Evolutionary conservation across 345 rosid genomes (phyloP), one percentile per base, ranked within the genome.

Genomic region (Physaria fendleri): DNA sequence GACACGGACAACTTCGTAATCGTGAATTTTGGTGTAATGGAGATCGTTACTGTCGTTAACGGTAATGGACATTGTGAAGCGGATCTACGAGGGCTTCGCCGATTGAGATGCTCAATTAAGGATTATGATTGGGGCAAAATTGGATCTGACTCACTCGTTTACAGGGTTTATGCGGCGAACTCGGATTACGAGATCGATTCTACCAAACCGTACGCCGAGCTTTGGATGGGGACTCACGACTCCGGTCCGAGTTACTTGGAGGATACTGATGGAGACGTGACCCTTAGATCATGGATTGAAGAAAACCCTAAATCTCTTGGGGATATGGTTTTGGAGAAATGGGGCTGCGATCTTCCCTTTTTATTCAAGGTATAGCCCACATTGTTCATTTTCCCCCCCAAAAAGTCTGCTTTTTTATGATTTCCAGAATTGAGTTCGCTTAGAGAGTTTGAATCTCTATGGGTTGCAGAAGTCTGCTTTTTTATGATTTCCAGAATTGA

Each of bases 281-380:
- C 74, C 46, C 76, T 93, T 61, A 93, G 85, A 65, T 77, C 84
- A 25, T 89, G 91, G 97, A 70, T 85, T 74, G 47, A 32, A 37
- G 69, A 76, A 56, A 83, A 89, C 62, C 94, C 99, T 30, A 28
- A 68, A 56, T 89, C 80, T 40, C 88, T 93, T 10, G 99, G 99
- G 1, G 61, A 71, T 5, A 78, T 68, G 77, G 94, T 89, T 69
- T 60, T 89, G 75, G 60, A 73, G 24, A 78, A 76, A 66, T 93
- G 97, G 99, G 97, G 99, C 10, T 79, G 76, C 41, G 89, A 93
- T 86, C 97, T 93, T 35, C 99, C 99, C n/a, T 93, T 86, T 71
- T 65, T 93, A 56, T 88, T 89, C 82, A 93, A 93, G 99, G 99
- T 87, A 68, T 35, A 16, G 2, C 6, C 23, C 28, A 69, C 45